Conservation (phyloP, 164 flowering plant genomes). For the Cinnamomum chago region DNA sequence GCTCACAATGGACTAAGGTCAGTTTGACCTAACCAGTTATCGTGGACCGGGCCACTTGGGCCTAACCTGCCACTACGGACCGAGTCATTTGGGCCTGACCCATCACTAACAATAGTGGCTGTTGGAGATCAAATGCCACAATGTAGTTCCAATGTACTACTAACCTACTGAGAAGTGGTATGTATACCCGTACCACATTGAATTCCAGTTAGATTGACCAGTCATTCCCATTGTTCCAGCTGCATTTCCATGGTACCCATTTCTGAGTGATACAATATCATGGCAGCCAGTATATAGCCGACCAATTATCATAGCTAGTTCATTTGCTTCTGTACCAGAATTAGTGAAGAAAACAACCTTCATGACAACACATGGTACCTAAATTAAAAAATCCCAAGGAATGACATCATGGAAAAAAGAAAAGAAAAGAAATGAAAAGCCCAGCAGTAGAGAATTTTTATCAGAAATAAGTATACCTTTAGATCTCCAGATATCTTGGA, state of each 20-base stretch:
- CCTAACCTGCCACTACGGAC: too few relatives aligned
- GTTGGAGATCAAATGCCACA: too few relatives aligned
- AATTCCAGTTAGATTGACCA: conserved; percentile 73
- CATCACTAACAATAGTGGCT: too few relatives aligned
- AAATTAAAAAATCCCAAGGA: too few relatives aligned
- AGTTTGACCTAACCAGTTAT: too few relatives aligned
- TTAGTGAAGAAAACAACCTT: conserved; percentile 57
- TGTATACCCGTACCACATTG: conserved; percentile 68
- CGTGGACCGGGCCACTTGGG: too few relatives aligned
- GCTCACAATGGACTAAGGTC: too few relatives aligned
- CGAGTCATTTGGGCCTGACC: too few relatives aligned
- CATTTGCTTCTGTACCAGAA: conserved; percentile 98
- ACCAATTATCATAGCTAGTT: conserved; percentile 88
- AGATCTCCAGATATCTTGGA: conserved; percentile 87
- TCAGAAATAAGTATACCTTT: conserved; percentile 37
- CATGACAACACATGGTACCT: too few relatives aligned
- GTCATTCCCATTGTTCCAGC: conserved; percentile 95
- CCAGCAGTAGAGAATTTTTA: background rate
- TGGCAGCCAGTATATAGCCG: conserved; percentile 72
- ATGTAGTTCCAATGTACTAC: too few relatives aligned
- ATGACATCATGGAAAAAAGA: too few relatives aligned
- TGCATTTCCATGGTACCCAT: conserved; percentile 90
- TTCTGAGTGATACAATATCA: conserved; percentile 78
- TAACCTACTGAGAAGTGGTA: too few relatives aligned
- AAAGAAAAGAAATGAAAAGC: background rate